Evolutionary conservation across 176 grass and related monocot species (phyloP).

Genomic region (Oropetium thomaeum): DNA sequence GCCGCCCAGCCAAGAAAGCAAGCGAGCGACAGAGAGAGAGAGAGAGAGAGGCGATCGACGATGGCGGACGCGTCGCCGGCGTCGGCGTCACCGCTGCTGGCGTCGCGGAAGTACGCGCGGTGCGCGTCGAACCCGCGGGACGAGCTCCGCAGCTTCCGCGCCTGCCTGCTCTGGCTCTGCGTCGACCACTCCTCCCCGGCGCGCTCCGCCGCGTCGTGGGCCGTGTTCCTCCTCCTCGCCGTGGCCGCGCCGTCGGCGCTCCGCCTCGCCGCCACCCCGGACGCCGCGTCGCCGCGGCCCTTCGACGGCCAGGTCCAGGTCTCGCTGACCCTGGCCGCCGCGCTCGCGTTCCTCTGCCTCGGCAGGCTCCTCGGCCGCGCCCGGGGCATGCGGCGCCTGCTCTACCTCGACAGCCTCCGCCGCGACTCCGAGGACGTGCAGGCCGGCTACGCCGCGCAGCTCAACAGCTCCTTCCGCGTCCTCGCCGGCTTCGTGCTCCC

Average conservation of each 20-base stretch:
- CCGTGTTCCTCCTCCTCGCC: slow-evolving; percentile 46
- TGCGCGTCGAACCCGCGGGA: slow-evolving; percentile 34
- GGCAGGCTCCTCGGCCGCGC: slow-evolving; percentile 23
- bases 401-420: slow-evolving; percentile 66
- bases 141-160: slow-evolving; percentile 54
- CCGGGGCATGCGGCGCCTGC: slow-evolving; percentile 53
- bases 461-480: slow-evolving; percentile 55
- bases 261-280: neutral
- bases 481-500: slow-evolving; percentile 60
- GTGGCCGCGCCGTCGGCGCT: slow-evolving; percentile 11
- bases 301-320: slow-evolving; percentile 62
- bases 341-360: slow-evolving; percentile 50
- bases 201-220: slow-evolving; percentile 35
- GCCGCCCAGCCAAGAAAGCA: neutral
- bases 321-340: slow-evolving; percentile 36
- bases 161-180: slow-evolving; percentile 66
- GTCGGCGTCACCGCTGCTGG: neutral
- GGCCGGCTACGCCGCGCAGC: slow-evolving; percentile 41
- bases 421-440: slow-evolving; percentile 59
- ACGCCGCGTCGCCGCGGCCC: neutral
- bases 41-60: neutral
- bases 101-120: slow-evolving; percentile 25
- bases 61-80: slow-evolving; percentile 26
- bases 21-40: no score
- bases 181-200: slow-evolving; percentile 44